phyloP scores from a whole-genome alignment of 306 rosid species.

The Ziziphus jujuba region DNA sequence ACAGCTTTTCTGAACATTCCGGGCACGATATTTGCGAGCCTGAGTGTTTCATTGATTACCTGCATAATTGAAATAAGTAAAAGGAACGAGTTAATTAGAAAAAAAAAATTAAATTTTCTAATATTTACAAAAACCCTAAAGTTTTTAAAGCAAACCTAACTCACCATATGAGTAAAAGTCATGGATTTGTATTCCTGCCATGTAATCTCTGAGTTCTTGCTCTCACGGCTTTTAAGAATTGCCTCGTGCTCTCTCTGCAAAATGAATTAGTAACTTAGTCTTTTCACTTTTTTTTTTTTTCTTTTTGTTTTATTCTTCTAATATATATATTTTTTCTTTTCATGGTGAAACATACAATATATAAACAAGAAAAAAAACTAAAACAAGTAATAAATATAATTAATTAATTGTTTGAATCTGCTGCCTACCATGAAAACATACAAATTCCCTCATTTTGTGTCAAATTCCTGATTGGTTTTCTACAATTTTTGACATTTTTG shows the following conservation, averaged over 20 bases:
- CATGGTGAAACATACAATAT: too few species aligned
- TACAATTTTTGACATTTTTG: too few species aligned
- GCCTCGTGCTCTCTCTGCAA: conserved; percentile 22
- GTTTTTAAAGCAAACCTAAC: conserved; percentile 7
- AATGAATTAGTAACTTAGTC: neutral
- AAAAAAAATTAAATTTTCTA: neutral
- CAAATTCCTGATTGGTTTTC: too few species aligned
- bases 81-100: neutral
- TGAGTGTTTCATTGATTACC: conserved; percentile 15
- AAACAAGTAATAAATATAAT: too few species aligned
- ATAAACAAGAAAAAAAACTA: too few species aligned
- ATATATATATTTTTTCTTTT: too few species aligned
- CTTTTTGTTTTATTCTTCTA: too few species aligned
- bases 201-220: neutral
- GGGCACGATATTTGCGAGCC: conserved; percentile 15
- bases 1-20: conserved; percentile 8
- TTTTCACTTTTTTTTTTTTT: neutral
- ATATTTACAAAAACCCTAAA: neutral
- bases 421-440: too few species aligned
- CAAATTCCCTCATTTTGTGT: too few species aligned
- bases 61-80: neutral
- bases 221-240: conserved; percentile 7
- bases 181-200: conserved; percentile 25
- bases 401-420: too few species aligned
- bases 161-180: conserved; percentile 24